Percentiles rank a stretch among this genome's conserved stretches.
These are phyloP conservation scores for Paramecium octaurelia DNA, from an alignment of 73 alveolate species.

Conservation along the genomic window DNA sequence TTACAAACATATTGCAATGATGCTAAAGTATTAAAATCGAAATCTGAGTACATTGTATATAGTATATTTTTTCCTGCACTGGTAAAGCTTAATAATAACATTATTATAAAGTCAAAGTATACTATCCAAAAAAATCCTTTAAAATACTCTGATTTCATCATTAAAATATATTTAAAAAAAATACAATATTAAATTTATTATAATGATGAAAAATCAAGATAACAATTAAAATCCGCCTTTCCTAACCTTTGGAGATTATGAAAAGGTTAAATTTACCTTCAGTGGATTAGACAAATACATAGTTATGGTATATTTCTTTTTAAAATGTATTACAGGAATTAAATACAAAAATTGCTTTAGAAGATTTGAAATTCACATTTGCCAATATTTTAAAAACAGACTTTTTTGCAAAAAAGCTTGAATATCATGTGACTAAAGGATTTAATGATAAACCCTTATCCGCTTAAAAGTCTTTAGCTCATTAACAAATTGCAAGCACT, in stretches of 20 bases:
- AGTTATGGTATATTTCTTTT: background rate
- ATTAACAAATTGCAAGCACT: background rate
- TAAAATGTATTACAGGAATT: background rate
- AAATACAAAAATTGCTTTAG: slow-evolving; percentile 36
- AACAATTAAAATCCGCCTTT: too few relatives aligned
- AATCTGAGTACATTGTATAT: background rate
- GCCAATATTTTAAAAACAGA: background rate
- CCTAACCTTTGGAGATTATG: background rate
- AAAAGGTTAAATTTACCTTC: slow-evolving; percentile 32
- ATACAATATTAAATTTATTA: too few relatives aligned
- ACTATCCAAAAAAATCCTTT: background rate
- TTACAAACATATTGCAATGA: slow-evolving; percentile 25
- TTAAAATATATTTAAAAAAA: background rate
- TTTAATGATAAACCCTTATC: background rate
- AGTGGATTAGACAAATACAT: slow-evolving; percentile 22
- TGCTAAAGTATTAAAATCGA: background rate
- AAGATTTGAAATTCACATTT: slow-evolving; percentile 33
- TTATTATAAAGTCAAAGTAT: background rate
- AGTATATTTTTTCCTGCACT: slow-evolving; percentile 47
- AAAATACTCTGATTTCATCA: background rate
- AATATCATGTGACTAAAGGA: background rate
- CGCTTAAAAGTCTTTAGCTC: background rate
- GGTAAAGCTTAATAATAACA: background rate
- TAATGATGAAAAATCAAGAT: too few relatives aligned
- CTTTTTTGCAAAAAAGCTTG: background rate